phyloP scores from a whole-genome alignment of 2,329 filamentous ascomycete genomes.

The Epicoccum nigrum region DNA sequence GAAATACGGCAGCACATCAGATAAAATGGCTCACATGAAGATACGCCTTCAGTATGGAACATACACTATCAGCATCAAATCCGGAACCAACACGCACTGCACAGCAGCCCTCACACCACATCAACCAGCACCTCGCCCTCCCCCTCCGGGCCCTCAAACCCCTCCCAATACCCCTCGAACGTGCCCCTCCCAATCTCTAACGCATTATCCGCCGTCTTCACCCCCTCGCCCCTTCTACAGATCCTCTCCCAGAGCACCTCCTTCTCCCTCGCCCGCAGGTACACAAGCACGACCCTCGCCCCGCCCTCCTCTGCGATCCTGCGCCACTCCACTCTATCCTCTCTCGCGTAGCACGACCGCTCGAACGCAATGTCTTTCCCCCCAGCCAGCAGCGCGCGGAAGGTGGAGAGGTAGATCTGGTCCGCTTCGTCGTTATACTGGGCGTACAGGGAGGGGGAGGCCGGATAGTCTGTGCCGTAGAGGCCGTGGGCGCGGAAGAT shows the following conservation, averaged over 20 bases:
- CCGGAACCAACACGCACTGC: too few relatives aligned
- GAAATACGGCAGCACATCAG: too few relatives aligned
- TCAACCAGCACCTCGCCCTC: conserved; percentile 16
- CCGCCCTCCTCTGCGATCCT: conserved; percentile 10
- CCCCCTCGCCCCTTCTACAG: conserved; percentile 1
- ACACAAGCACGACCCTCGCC: conserved; percentile 16
- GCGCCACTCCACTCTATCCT: conserved; percentile 14
- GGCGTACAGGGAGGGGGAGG: conserved; percentile 3
- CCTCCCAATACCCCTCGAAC: conserved; percentile 18
- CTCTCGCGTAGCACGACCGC: conserved; percentile 19
- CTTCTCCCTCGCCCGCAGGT: conserved; percentile 14
- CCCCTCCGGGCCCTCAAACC: conserved; percentile 16
- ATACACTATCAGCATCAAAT: too few relatives aligned
- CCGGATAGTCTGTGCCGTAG: conserved; percentile 19
- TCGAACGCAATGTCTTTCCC: conserved; percentile 16
- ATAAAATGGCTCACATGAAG: too few relatives aligned
- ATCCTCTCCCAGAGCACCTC: conserved; percentile 16
- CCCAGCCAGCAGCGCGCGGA: conserved; percentile 1
- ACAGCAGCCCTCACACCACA: neutral
- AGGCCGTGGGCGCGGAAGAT: conserved; percentile 13
- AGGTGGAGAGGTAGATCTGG: conserved; percentile 3
- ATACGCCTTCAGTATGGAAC: too few relatives aligned
- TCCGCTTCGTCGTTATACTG: conserved; percentile 15
- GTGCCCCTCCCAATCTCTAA: conserved; percentile 15
- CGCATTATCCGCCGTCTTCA: conserved; percentile 17